Evolutionary conservation across 2,329 filamentous ascomycete genomes (phyloP).

Genomic region (Aaosphaeria arxii): DNA sequence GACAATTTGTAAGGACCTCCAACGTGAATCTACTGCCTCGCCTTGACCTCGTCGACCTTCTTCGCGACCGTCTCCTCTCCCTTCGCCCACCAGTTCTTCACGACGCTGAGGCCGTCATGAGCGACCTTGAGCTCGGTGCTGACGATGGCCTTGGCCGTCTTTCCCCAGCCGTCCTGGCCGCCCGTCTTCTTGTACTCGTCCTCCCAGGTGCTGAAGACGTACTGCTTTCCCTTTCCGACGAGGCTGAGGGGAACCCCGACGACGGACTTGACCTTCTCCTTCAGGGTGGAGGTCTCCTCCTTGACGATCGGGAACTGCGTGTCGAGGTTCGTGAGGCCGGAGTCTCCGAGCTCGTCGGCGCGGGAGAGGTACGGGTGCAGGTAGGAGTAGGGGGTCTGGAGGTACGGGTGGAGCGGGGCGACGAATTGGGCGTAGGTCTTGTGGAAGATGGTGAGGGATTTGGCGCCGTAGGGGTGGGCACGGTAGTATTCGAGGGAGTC

Average conservation of each 20-base stretch:
- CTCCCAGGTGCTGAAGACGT: slow-evolving; percentile 35
- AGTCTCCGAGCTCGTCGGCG: slow-evolving; percentile 59
- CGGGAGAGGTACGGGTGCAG: slow-evolving; percentile 81
- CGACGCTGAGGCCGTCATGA: slow-evolving; percentile 28
- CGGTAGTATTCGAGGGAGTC: slow-evolving; percentile 78
- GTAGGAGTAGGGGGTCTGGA: slow-evolving; percentile 76
- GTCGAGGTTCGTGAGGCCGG: slow-evolving; percentile 35
- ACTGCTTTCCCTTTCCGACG: slow-evolving; percentile 27
- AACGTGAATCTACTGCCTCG: slow-evolving; percentile 13
- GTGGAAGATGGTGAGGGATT: slow-evolving; percentile 72
- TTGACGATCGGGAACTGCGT: slow-evolving; percentile 44
- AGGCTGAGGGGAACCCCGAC: slow-evolving; percentile 27
- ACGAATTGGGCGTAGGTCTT: slow-evolving; percentile 73
- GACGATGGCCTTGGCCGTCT: slow-evolving; percentile 34
- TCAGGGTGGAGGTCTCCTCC: slow-evolving; percentile 46
- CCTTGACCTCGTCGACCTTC: slow-evolving; percentile 35
- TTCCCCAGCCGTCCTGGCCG: slow-evolving; percentile 33
- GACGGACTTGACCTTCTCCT: slow-evolving; percentile 21
- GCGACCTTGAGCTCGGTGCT: slow-evolving; percentile 40
- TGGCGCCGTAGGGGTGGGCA: slow-evolving; percentile 77
- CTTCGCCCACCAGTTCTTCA: slow-evolving; percentile 30
- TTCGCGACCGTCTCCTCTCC: slow-evolving; percentile 30
- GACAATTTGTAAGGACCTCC: no score
- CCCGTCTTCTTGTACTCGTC: slow-evolving; percentile 40
- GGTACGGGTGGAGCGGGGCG: slow-evolving; percentile 73